Base-by-base conservation (phyloP, 164 flowering plant genomes). In the Nelumbo lutea region DNA sequence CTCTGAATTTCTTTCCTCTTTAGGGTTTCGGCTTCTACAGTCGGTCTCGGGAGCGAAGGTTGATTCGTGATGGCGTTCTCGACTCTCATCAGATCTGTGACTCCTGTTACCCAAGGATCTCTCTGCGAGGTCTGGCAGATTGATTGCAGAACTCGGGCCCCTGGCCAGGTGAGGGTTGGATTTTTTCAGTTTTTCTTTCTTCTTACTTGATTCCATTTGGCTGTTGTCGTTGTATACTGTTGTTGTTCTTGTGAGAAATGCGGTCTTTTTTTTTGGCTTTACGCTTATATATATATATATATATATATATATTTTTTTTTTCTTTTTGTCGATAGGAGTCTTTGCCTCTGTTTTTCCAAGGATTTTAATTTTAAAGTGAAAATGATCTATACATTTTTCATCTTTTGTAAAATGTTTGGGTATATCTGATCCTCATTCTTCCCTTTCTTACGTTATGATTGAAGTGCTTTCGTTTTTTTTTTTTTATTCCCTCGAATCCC, bases 51-150 rank as follows among this genome's bases (percentile, higher is more conserved):
- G 50, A 66, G 9, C 15, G 1, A 14, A 8, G 1, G 58, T 50
- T 51, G 66, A n/a, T 56, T 66, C 38, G 10, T 48, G 42, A 79
- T 79, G 84, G 81, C 83, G 43, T 62, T 70, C 46, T 77, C 79
- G 11, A 73, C 80, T 70, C 66, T 79, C 58, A 47, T 83, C 72
- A 76, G 83, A 83, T 81, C 83, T 67, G 68, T 83, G 9, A 41
- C 79, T 62, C 53, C 82, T 66, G 50, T 68, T 14, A 6, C 61
- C 59, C 68, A 63, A 50, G 67, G 78, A 15, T 57, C 78, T 50
- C 76, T 75, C 46, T 42, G 69, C 64, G 77, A 72, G 64, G 40
- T 74, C 46, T 67, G 74, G 9, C 51, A 68, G 10, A 71, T 73
- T 43, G 65, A 60, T 43, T 44, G 42, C 53, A 61, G 62, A 53